Conservation (phyloP, 495 filamentous ascomycete genomes). For the Neurospora cerealis region DNA sequence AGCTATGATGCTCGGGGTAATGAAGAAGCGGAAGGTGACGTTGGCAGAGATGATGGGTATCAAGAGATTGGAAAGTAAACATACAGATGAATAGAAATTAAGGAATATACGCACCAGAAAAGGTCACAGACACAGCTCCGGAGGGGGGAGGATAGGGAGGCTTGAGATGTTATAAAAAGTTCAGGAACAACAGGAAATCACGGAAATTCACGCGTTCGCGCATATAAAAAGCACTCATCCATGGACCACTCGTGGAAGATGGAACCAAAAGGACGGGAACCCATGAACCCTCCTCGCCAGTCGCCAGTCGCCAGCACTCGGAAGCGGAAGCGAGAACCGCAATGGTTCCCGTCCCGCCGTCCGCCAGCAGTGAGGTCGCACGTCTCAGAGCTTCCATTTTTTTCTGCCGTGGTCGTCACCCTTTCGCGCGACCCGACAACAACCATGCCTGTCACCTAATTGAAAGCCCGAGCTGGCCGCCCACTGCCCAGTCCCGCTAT, state of each 20-base stretch:
- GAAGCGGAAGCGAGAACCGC: not conserved
- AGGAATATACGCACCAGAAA: not conserved
- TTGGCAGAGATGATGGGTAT: not conserved
- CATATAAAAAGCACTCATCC: not conserved
- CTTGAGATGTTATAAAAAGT: not conserved
- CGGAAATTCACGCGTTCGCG: not conserved
- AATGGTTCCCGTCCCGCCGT: not conserved
- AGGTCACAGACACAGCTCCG: not conserved
- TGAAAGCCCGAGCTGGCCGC: not conserved
- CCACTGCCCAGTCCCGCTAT: not conserved
- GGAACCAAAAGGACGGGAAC: not conserved
- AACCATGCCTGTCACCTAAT: not conserved
- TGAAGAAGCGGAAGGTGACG: not conserved
- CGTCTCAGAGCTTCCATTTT: not conserved
- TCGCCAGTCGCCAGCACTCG: not conserved
- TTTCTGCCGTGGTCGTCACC: not conserved
- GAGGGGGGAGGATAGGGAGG: not conserved
- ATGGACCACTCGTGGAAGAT: not conserved
- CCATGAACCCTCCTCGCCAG: not conserved
- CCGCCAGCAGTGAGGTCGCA: not conserved
- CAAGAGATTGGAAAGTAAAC: not conserved
- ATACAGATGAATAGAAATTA: not conserved
- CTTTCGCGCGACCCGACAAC: not conserved
- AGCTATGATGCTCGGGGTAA: not conserved
- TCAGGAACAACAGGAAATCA: not conserved